phyloP scores from a whole-genome alignment of 768 basidiomycete species.

The Sarcomyxa edulis region DNA sequence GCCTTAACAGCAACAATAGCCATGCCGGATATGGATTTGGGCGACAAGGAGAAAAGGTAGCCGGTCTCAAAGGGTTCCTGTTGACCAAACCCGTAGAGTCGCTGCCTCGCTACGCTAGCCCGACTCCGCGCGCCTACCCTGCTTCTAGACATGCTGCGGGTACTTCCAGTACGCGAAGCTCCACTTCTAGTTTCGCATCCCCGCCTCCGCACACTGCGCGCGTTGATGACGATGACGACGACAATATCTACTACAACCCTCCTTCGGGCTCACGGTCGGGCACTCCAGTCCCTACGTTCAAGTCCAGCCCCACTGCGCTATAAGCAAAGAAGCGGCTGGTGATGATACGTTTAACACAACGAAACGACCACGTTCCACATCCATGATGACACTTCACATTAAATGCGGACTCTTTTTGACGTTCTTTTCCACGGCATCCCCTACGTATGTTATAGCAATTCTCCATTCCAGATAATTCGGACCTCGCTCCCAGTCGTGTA shows the following conservation, averaged over 20 bases:
- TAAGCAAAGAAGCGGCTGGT: no score
- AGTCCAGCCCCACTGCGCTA: conserved; percentile 26
- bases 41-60: conserved; percentile 70
- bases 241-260: conserved; percentile 2
- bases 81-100: conserved; percentile 60
- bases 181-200: conserved; percentile 15
- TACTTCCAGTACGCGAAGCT: neutral
- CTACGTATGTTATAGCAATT: no score
- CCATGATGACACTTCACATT: no score
- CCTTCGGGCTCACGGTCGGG: conserved; percentile 2
- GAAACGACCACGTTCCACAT: no score
- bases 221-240: conserved; percentile 1
- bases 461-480: no score
- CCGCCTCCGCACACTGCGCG: conserved; percentile 7
- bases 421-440: no score
- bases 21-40: conserved; percentile 71
- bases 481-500: no score
- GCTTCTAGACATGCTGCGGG: conserved; percentile 2
- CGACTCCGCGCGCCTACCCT: conserved; percentile 15
- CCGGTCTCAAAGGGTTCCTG: conserved; percentile 54
- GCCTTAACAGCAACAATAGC: conserved; percentile 1
- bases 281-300: conserved; percentile 20
- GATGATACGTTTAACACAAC: no score
- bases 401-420: no score
- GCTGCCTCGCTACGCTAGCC: conserved; percentile 52